Evolutionary conservation across 1,284 basidiomycete genomes (phyloP).

Genomic region (Ustilago tritici): DNA sequence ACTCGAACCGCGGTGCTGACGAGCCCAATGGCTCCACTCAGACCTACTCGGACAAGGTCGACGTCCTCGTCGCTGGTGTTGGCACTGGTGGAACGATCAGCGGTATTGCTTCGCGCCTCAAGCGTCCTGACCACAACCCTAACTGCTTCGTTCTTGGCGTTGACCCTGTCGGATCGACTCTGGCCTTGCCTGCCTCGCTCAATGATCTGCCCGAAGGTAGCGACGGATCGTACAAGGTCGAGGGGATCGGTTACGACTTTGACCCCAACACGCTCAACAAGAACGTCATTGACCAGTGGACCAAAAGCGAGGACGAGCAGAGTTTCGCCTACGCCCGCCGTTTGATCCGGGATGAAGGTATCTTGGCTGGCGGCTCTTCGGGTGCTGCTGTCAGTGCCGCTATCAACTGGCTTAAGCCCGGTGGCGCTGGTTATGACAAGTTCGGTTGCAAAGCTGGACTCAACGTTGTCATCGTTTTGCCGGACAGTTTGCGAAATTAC

Average conservation of each 20-base stretch:
- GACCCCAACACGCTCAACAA: slow-evolving; percentile 63
- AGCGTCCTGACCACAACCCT: slow-evolving; percentile 61
- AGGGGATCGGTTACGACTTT: slow-evolving; percentile 82
- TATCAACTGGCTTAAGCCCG: slow-evolving; percentile 79
- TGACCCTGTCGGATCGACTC: slow-evolving; percentile 92
- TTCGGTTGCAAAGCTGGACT: slow-evolving; percentile 79
- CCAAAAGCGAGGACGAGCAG: slow-evolving; percentile 86
- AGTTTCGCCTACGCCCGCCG: slow-evolving; percentile 81
- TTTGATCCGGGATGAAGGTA: slow-evolving; percentile 87
- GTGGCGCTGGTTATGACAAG: slow-evolving; percentile 74
- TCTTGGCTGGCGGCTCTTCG: slow-evolving; percentile 90
- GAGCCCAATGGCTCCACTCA: slow-evolving; percentile 29
- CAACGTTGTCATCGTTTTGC: slow-evolving; percentile 89
- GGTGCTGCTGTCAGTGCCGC: slow-evolving; percentile 86
- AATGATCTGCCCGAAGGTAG: slow-evolving; percentile 74
- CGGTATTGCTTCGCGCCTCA: slow-evolving; percentile 84
- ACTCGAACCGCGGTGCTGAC: slow-evolving; percentile 48
- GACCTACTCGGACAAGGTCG: slow-evolving; percentile 72
- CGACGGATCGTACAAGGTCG: slow-evolving; percentile 81
- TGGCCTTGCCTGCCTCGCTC: slow-evolving; percentile 79
- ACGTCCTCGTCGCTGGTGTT: slow-evolving; percentile 86
- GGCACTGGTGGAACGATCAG: slow-evolving; percentile 96
- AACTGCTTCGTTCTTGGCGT: slow-evolving; percentile 78
- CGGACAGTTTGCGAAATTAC: slow-evolving; percentile 94
- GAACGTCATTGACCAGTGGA: slow-evolving; percentile 74